phyloP scores from a whole-genome alignment of 345 rosid genomes.

The Bretschneidera sinensis region DNA sequence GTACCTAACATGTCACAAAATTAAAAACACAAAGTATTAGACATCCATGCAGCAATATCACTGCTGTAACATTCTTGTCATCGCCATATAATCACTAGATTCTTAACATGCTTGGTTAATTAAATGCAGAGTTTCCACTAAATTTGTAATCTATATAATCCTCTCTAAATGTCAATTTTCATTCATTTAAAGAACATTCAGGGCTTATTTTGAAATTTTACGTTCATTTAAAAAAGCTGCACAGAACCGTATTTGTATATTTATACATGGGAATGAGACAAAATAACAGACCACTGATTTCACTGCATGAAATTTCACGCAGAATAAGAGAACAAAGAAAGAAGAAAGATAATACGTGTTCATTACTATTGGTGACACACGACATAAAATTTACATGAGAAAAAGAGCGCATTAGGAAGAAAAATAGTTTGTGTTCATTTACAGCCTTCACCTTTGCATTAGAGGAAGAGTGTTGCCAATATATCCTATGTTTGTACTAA shows the following conservation, averaged over 20 bases:
- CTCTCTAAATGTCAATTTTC: too few species aligned
- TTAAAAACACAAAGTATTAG: neutral
- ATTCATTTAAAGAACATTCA: too few species aligned
- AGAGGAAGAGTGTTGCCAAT: too few species aligned
- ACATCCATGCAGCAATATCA: neutral
- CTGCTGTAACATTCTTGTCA: too few species aligned
- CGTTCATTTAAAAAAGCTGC: neutral
- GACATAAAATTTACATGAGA: too few species aligned
- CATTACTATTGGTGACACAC: neutral
- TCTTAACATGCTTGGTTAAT: neutral
- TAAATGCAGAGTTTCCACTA: too few species aligned
- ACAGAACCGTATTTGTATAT: neutral
- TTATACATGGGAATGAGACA: neutral
- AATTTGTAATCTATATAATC: too few species aligned
- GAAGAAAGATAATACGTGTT: neutral
- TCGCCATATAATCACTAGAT: neutral
- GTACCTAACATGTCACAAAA: slow-evolving; percentile 47
- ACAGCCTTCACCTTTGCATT: too few species aligned
- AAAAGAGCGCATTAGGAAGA: too few species aligned
- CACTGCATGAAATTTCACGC: neutral
- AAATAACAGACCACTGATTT: neutral
- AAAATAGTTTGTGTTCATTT: too few species aligned
- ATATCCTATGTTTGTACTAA: too few species aligned
- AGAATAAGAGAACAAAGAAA: neutral
- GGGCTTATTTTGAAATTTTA: too few species aligned